These are phyloP conservation scores for Globisporangium nodosum DNA, from an alignment of 352 stramenopile genomes.

Conservation along the genomic window DNA sequence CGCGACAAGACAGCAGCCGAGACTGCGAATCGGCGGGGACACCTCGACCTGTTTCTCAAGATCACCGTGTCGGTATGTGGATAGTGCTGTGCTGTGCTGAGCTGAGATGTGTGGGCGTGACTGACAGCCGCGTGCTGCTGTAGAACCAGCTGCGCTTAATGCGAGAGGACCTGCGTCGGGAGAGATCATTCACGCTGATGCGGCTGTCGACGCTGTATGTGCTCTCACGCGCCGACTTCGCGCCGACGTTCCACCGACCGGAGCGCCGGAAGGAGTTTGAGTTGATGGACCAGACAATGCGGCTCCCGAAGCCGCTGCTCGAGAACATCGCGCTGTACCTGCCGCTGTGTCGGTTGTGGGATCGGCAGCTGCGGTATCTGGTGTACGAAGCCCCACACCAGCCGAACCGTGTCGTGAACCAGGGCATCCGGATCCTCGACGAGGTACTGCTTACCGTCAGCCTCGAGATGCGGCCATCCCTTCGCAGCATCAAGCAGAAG, in stretches of 20 bases:
- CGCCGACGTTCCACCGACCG: slow-evolving; percentile 29
- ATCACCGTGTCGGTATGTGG: slow-evolving; percentile 64
- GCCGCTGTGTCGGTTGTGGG: slow-evolving; percentile 71
- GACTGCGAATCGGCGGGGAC: slow-evolving; percentile 70
- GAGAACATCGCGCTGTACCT: slow-evolving; percentile 76
- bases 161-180: slow-evolving; percentile 58
- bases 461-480: slow-evolving; percentile 52
- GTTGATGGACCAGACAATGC: slow-evolving; percentile 64
- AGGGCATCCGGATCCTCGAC: slow-evolving; percentile 77
- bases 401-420: slow-evolving; percentile 71
- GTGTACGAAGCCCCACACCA: slow-evolving; percentile 65
- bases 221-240: slow-evolving; percentile 39
- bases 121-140: not conserved
- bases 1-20: slow-evolving; percentile 82
- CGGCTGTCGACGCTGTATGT: slow-evolving; percentile 70
- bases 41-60: slow-evolving; percentile 82
- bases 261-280: slow-evolving; percentile 41
- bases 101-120: not conserved
- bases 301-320: slow-evolving; percentile 69
- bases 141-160: slow-evolving; percentile 82
- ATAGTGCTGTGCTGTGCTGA: not conserved
- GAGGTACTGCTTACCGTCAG: slow-evolving; percentile 75
- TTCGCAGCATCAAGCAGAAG: slow-evolving; percentile 45
- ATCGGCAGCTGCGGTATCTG: slow-evolving; percentile 76
- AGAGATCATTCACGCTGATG: slow-evolving; percentile 71